Evolutionary conservation across 768 basidiomycete species (phyloP), one percentile per base, ranked within the genome.

Genomic region (Pulveroboletus ravenelii): DNA sequence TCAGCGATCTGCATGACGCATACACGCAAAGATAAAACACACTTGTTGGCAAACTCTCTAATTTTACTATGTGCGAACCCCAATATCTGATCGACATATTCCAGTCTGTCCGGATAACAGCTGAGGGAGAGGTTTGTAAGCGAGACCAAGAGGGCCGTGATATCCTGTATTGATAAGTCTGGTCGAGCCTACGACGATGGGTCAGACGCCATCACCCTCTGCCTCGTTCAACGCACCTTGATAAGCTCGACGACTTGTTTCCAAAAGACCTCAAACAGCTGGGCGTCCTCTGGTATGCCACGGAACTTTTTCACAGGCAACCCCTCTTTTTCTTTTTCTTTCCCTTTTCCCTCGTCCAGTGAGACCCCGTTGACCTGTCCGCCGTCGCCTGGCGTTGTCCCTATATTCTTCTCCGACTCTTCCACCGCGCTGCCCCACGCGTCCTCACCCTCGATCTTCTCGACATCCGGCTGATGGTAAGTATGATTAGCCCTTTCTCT

Each of bases 241-340:
- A 99, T 94, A 25, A 99, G 81, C 65, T 96, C 88, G 10, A 98
- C 94, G 6, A 98, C 92, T 66, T 99, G 96, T 56, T 89, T 85
- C 95, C 96, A 99, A 67, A 98, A 99, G 10, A 98, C 93, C 65
- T 99, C 96, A 55, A 99, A 99, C 45, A 99, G 70, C 63, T 87
- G 90, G 20, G 96, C 96, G 57, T 97, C 80, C 65, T 93, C 89
- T 8, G 96, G 96, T 38, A 98, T 84, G 17, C 96, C 96, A 66
- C 96, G 76, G 74, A 96, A 98, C 69, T 94, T 96, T 61, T 78
- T 81, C 32, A 83, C 78, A 38, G 76, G 71, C 53, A 68, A 52
- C 0, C 66, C 74, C 41, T 82, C 87, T 66, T 77, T 81, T 48
- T 77, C 81, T 60, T 86, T 85, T 35, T 78, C 83, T 62, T 82